These are phyloP conservation scores for Phylloporus arenicola DNA, from an alignment of 768 basidiomycete genomes.

Conservation along the genomic window DNA sequence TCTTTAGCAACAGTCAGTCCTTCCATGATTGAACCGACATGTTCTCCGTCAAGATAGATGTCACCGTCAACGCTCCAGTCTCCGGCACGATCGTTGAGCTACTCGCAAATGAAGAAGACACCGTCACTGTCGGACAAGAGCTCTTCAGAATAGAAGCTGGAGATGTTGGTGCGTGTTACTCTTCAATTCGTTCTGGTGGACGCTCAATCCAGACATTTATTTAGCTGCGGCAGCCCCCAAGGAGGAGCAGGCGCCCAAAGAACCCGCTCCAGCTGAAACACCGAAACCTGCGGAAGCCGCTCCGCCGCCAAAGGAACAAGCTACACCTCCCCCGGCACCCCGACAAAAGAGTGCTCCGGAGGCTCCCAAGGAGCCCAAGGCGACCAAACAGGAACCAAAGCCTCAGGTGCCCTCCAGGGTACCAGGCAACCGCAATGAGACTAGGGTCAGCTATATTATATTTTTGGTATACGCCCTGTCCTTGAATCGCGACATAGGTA, in stretches of 20 bases:
- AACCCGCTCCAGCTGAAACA: constrained; percentile 20
- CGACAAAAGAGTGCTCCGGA: constrained; percentile 27
- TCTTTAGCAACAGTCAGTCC: not conserved
- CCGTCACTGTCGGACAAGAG: constrained; percentile 92
- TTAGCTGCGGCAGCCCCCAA: constrained; percentile 30
- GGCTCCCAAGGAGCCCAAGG: constrained; percentile 33
- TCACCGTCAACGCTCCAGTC: constrained; percentile 89
- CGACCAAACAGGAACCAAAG: constrained; percentile 31
- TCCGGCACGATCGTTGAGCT: constrained; percentile 85
- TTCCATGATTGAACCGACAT: not conserved
- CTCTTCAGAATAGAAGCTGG: constrained; percentile 88
- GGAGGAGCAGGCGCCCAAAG: constrained; percentile 21
- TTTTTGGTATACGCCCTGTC: not conserved
- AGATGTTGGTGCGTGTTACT: constrained; percentile 42
- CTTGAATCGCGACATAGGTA: constrained; percentile 44
- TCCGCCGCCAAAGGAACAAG: constrained; percentile 46
- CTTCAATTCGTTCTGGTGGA: not conserved
- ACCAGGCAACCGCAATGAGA: constrained; percentile 71
- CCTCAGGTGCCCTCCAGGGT: constrained; percentile 28
- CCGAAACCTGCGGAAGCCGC: constrained; percentile 36
- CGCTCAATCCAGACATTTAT: not conserved
- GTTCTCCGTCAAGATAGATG: constrained; percentile 69
- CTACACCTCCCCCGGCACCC: constrained; percentile 42
- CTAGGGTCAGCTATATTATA: constrained; percentile 50
- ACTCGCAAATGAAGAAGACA: constrained; percentile 87